phyloP scores from a whole-genome alignment of 345 rosid species.

The Eucalyptus regnans region DNA sequence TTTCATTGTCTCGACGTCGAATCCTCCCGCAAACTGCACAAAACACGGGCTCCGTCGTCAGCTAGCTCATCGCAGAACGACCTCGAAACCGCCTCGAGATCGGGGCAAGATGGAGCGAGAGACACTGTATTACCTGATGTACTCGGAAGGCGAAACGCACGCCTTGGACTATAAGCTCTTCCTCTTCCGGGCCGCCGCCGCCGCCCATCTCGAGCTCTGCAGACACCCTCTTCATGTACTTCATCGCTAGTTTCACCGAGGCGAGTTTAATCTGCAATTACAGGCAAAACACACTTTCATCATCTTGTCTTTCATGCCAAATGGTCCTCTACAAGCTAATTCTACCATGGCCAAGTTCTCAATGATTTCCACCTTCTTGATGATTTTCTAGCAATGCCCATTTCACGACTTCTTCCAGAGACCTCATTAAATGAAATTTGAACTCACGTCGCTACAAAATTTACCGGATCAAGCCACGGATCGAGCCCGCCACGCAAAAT shows the following conservation, averaged over 20 bases:
- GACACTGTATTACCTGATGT: conserved; percentile 56
- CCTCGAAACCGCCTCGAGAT: neutral
- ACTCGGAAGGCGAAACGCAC: conserved; percentile 97
- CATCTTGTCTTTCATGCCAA: neutral
- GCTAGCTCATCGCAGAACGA: too few species aligned
- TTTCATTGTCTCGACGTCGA: conserved; percentile 88
- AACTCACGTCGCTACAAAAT: neutral
- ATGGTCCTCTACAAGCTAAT: neutral
- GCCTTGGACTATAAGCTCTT: conserved; percentile 87
- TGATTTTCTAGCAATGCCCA: neutral
- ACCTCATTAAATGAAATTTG: neutral
- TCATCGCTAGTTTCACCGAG: conserved; percentile 90
- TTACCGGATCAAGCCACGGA: neutral
- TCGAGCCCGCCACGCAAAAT: neutral
- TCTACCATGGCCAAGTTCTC: neutral
- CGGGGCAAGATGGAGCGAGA: neutral
- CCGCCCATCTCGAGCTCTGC: conserved; percentile 66
- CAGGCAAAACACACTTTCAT: neutral
- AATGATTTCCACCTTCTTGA: neutral
- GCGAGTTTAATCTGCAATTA: conserved; percentile 66
- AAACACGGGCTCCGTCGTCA: neutral
- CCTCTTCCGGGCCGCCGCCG: conserved; percentile 72
- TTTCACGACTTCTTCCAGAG: neutral
- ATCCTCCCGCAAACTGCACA: conserved; percentile 90
- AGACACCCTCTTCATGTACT: conserved; percentile 93